Evolutionary conservation across 2,329 filamentous ascomycete species (phyloP).

Genomic region (Penicillium sp.): DNA sequence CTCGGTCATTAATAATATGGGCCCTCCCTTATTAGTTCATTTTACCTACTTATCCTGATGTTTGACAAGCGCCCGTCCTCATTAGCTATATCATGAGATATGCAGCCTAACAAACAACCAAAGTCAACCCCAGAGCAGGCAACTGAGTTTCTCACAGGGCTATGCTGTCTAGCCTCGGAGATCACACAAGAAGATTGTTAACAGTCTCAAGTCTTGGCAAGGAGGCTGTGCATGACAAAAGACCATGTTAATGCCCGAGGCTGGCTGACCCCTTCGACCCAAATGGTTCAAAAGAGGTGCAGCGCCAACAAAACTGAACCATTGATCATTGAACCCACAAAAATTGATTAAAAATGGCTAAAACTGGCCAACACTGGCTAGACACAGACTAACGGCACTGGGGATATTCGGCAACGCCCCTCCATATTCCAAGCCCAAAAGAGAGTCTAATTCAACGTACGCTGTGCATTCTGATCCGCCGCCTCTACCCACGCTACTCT

Average conservation of each 20-base stretch:
- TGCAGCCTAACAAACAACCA: neutral
- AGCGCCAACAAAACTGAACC: neutral
- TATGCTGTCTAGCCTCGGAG: neutral
- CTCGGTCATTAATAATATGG: neutral
- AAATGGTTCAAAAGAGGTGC: neutral
- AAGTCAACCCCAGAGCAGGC: neutral
- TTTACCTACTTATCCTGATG: neutral
- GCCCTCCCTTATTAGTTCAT: neutral
- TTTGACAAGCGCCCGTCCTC: neutral
- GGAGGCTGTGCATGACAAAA: slow-evolving; percentile 11
- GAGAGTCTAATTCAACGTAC: slow-evolving; percentile 11
- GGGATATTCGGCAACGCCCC: neutral
- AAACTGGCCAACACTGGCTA: neutral
- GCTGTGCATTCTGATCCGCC: slow-evolving; percentile 11
- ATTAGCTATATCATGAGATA: neutral
- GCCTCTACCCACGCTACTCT: slow-evolving; percentile 12
- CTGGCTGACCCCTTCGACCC: neutral
- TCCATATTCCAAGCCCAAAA: neutral
- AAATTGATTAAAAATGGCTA: neutral
- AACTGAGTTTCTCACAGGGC: neutral
- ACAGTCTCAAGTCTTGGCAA: slow-evolving; percentile 10
- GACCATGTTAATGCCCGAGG: neutral
- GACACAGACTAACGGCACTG: neutral
- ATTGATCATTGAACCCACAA: neutral
- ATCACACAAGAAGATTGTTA: neutral